Evolutionary conservation across 2,329 filamentous ascomycete species (phyloP).

Genomic region (Xylariaceae sp.): DNA sequence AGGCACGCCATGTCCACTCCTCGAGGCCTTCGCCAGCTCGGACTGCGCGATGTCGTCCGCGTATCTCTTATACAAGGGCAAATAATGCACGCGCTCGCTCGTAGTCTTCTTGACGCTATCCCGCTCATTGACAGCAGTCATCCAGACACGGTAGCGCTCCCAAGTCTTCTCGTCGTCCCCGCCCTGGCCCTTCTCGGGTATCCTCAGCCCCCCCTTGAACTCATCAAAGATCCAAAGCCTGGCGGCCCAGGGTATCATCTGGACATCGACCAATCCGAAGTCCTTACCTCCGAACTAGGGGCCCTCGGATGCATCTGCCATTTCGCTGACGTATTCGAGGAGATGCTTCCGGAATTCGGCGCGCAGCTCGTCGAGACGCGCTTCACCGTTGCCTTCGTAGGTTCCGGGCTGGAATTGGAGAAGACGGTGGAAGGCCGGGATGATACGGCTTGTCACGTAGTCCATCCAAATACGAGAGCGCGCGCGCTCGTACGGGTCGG

Average conservation of each 20-base stretch:
- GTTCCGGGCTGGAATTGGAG: conserved; percentile 25
- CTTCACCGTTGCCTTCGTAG: conserved; percentile 15
- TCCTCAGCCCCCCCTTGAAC: conserved; percentile 51
- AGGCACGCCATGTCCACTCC: conserved; percentile 49
- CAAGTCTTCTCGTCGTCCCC: conserved; percentile 47
- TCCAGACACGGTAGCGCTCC: conserved; percentile 50
- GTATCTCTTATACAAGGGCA: conserved; percentile 50
- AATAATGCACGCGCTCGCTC: conserved; percentile 51
- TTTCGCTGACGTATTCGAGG: conserved; percentile 48
- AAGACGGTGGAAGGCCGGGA: conserved; percentile 50
- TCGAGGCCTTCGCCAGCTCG: conserved; percentile 40
- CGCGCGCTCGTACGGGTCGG: conserved; percentile 47
- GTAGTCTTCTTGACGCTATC: conserved; percentile 50
- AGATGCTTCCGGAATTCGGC: conserved; percentile 47
- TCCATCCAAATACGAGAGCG: conserved; percentile 54
- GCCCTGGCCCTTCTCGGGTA: conserved; percentile 44
- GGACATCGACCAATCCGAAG: conserved; percentile 49
- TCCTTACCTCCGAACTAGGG: conserved; percentile 52
- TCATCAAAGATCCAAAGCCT: conserved; percentile 57
- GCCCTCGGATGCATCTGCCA: conserved; percentile 43
- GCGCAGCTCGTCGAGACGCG: conserved; percentile 35
- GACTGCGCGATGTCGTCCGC: conserved; percentile 42
- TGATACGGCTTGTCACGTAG: conserved; percentile 51
- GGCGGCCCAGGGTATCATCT: conserved; percentile 52
- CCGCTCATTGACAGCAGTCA: conserved; percentile 43